Conservation (phyloP, 768 basidiomycete genomes). For the Boletus insuetus region DNA sequence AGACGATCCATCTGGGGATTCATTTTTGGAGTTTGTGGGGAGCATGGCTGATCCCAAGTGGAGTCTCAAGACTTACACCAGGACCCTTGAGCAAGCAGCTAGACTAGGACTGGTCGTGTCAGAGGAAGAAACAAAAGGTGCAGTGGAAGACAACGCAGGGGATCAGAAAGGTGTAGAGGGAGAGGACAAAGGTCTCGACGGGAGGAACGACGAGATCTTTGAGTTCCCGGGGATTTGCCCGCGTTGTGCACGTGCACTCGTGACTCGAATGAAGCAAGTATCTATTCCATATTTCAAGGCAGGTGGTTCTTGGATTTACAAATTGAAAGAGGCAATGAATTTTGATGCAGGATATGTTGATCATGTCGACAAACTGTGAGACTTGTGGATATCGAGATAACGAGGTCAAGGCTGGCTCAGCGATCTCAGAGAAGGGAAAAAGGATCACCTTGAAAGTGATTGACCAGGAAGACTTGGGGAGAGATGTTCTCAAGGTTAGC, state of each 20-base stretch:
- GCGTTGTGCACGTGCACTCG: conserved; percentile 76
- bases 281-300: conserved; percentile 98
- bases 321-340: neutral
- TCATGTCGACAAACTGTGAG: conserved; percentile 98
- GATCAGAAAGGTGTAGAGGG: conserved; percentile 9
- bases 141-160: neutral
- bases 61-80: conserved; percentile 78
- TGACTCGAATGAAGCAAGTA: conserved; percentile 95
- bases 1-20: conserved; percentile 94
- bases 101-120: conserved; percentile 66
- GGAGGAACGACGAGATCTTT: conserved; percentile 80
- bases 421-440: conserved; percentile 86
- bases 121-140: conserved; percentile 35
- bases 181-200: conserved; percentile 26
- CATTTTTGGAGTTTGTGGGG: conserved; percentile 89
- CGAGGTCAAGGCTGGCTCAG: conserved; percentile 92
- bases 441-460: conserved; percentile 86
- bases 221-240: conserved; percentile 87
- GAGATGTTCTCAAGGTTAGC: conserved; percentile 90
- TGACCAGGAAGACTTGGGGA: conserved; percentile 86
- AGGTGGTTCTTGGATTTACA: neutral
- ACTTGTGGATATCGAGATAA: conserved; percentile 95
- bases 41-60: conserved; percentile 91
- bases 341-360: conserved; percentile 74
- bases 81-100: conserved; percentile 79